Percentiles rank a stretch among this genome's conserved stretches.
Conservation (phyloP, 2,329 filamentous ascomycete species). For the Claviceps citrina region DNA sequence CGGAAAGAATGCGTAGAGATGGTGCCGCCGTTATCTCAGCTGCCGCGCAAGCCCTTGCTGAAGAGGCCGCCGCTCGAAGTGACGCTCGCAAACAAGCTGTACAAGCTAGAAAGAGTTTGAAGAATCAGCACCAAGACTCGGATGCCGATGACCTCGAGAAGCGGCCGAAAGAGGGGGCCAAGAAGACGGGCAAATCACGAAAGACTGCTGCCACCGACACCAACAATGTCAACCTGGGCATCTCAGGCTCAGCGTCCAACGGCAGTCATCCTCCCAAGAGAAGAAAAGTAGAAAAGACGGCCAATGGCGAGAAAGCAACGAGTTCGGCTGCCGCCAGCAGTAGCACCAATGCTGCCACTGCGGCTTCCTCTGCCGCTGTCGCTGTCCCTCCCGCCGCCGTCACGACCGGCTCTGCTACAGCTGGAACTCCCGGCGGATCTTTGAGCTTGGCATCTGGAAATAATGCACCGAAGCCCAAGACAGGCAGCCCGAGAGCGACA, state of each 20-base stretch:
- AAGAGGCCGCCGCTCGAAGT: slow-evolving; percentile 69
- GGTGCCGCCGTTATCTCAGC: slow-evolving; percentile 64
- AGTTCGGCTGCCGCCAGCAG: neutral
- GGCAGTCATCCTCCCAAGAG: slow-evolving; percentile 52
- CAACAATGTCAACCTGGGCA: slow-evolving; percentile 46
- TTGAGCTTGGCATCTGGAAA: slow-evolving; percentile 41
- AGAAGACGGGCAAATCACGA: slow-evolving; percentile 51
- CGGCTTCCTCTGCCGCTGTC: neutral
- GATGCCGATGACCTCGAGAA: slow-evolving; percentile 59
- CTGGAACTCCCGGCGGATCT: slow-evolving; percentile 25
- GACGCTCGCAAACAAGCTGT: slow-evolving; percentile 73
- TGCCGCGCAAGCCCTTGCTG: slow-evolving; percentile 60
- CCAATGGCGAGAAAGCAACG: slow-evolving; percentile 30
- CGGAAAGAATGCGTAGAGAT: slow-evolving; percentile 64
- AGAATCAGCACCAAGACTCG: slow-evolving; percentile 54
- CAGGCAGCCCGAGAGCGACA: slow-evolving; percentile 52
- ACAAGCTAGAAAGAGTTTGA: slow-evolving; percentile 58
- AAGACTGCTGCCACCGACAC: slow-evolving; percentile 42
- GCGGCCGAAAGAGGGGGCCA: slow-evolving; percentile 35
- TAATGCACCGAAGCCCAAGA: slow-evolving; percentile 39
- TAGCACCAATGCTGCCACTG: neutral
- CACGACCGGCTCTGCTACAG: neutral
- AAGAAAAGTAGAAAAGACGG: slow-evolving; percentile 62
- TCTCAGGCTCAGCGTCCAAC: slow-evolving; percentile 40
- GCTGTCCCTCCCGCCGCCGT: neutral